Base-by-base conservation (phyloP, 2,329 filamentous ascomycete species). In the Colletotrichum sp. region DNA sequence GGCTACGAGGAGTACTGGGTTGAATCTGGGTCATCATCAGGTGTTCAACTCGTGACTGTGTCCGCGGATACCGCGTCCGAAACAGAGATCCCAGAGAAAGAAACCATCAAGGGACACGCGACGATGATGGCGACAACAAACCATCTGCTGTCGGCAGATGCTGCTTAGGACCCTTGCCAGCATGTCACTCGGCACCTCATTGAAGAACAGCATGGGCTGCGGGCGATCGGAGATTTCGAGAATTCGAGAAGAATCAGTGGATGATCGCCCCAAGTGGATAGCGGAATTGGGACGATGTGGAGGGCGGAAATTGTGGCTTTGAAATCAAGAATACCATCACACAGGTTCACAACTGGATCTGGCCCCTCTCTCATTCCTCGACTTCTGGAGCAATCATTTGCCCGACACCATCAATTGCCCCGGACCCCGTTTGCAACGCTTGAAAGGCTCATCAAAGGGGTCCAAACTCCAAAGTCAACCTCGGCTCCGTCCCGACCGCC, bases 1-100 rank as follows among this genome's bases (percentile, higher is more conserved):
- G 82, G 82, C 15, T 83, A 83, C 36, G 74, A 78, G 25, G 82
- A 83, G 68, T 68, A 79, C 1, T 82, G 82, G 75, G 64, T 78
- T 18, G 27, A 52, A 1, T 36, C 60, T 16, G 55, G 65, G 3
- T 34, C 68, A 6, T 39, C 68, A 2, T 9, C 60, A 43, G 15
- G 43, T 9, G 70, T 73, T n/a, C 7, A 52, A 15, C 28, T 74
- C 32, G 56, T 75, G 13, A 73, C 74, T 2, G 15, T 68, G 16
- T 65, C 65, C 13, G 74, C 64, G 28, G 70, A 68, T 18, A 52
- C 43, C 16, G 43, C 70, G 22, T 28, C 36, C 16, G 43, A 69
- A 18, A 22, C 13, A 16, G 10, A 15, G 28, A 25, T 64, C 10
- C 64, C 56, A 15, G 70, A 13, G 3, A 22, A n/a, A 28, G 27